These are phyloP conservation scores for Camelina laxa DNA, from an alignment of 345 rosid genomes.

Conservation along the genomic window DNA sequence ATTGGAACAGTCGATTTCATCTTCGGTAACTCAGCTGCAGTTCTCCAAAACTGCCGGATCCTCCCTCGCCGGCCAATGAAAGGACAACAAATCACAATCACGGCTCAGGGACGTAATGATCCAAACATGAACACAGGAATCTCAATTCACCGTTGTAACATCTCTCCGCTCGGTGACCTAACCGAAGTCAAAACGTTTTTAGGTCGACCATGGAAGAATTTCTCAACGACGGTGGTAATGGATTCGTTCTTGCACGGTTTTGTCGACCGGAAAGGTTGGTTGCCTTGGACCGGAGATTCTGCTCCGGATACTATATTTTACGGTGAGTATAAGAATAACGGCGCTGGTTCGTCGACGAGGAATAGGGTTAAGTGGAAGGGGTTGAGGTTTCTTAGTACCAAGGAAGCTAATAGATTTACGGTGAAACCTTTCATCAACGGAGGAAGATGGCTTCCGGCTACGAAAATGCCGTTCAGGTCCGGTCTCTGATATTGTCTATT, in stretches of 20 bases:
- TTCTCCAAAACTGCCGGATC: conserved; percentile 70
- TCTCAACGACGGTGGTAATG: conserved; percentile 63
- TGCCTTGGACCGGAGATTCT: conserved; percentile 69
- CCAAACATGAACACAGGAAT: conserved; percentile 86
- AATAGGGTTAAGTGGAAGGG: conserved; percentile 79
- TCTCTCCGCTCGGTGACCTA: conserved; percentile 57
- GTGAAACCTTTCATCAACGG: conserved; percentile 61
- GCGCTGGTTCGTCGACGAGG: conserved; percentile 58
- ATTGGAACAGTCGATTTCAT: conserved; percentile 84
- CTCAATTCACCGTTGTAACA: conserved; percentile 67
- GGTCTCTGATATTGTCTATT: conserved; percentile 46
- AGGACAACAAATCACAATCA: conserved; percentile 73
- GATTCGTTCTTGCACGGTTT: conserved; percentile 54
- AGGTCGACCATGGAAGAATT: conserved; percentile 79
- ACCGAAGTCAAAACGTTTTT: conserved; percentile 54
- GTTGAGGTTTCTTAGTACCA: conserved; percentile 47
- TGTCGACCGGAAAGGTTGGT: conserved; percentile 64
- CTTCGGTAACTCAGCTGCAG: conserved; percentile 80
- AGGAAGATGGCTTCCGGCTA: conserved; percentile 56
- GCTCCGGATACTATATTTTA: conserved; percentile 72
- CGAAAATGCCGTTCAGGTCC: conserved; percentile 49
- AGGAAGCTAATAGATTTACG: conserved; percentile 55
- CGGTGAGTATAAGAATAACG: conserved; percentile 62
- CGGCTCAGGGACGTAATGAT: conserved; percentile 73
- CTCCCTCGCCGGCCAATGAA: conserved; percentile 60